These are phyloP conservation scores for Lachnellula arida DNA, from an alignment of 2,329 filamentous ascomycete species.

Conservation along the genomic window DNA sequence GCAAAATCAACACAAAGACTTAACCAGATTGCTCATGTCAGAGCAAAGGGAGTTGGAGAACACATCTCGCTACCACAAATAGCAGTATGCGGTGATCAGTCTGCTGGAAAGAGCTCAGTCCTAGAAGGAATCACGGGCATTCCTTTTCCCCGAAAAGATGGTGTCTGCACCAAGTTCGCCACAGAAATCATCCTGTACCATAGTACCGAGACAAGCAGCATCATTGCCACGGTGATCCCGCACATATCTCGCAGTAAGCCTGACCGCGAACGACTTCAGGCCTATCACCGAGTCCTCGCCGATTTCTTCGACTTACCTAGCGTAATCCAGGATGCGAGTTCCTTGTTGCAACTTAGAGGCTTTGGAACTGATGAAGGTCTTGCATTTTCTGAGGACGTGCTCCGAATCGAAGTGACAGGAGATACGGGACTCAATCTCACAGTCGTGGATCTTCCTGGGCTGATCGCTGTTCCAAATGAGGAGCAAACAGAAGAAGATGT, in stretches of 20 bases:
- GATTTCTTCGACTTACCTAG: too few species aligned
- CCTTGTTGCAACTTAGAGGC: too few species aligned
- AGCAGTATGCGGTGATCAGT: too few species aligned
- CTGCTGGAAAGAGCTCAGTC: constrained; percentile 34
- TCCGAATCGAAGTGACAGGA: too few species aligned
- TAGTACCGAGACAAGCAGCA: constrained; percentile 5
- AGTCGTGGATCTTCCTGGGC: constrained; percentile 44
- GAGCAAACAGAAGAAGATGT: constrained; percentile 33
- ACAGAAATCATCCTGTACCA: constrained; percentile 38
- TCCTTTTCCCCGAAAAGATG: constrained; percentile 35
- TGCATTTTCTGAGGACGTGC: too few species aligned
- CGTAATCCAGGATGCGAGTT: too few species aligned
- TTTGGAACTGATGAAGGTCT: too few species aligned
- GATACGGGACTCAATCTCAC: too few species aligned
- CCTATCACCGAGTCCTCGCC: too few species aligned
- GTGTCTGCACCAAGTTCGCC: constrained; percentile 39
- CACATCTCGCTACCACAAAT: constrained; percentile 38
- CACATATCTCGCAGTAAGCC: neutral
- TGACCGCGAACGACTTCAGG: too few species aligned
- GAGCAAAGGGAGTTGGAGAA: constrained; percentile 18
- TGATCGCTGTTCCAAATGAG: constrained; percentile 36
- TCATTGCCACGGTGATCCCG: constrained; percentile 18
- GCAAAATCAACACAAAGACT: constrained; percentile 6
- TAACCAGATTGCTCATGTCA: constrained; percentile 7
- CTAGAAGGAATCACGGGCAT: constrained; percentile 33